Conservation (phyloP, 495 filamentous ascomycete genomes). For the Achaetomiella virescens region DNA sequence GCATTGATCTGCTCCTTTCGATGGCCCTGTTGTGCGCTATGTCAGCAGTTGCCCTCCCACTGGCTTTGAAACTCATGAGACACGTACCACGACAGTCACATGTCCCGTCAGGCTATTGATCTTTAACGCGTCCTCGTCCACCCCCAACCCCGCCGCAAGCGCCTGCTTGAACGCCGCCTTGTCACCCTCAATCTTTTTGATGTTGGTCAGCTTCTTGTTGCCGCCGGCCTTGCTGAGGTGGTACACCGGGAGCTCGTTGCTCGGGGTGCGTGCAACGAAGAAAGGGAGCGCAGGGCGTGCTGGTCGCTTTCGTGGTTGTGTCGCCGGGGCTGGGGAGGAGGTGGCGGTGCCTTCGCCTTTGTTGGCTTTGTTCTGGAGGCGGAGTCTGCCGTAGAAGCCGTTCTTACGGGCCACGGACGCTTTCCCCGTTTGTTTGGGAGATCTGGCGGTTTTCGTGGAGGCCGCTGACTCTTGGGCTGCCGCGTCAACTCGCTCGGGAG, state of each 20-base stretch:
- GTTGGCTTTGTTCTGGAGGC: background rate
- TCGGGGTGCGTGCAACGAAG: slow-evolving; percentile 63
- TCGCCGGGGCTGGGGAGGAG: too few relatives aligned
- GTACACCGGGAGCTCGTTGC: slow-evolving; percentile 77
- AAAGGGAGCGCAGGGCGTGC: slow-evolving; percentile 44
- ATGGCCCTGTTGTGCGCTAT: slow-evolving; percentile 9
- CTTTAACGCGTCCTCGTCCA: slow-evolving; percentile 41
- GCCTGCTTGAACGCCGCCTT: slow-evolving; percentile 46
- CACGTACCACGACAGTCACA: slow-evolving; percentile 55
- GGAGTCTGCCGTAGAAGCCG: too few relatives aligned
- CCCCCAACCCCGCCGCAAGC: slow-evolving; percentile 36
- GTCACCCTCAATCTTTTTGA: slow-evolving; percentile 77
- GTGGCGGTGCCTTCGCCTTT: background rate
- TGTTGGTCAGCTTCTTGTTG: slow-evolving; percentile 63
- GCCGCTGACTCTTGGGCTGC: too few relatives aligned
- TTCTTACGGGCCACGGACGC: too few relatives aligned
- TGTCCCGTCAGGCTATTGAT: slow-evolving; percentile 59
- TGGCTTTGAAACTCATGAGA: slow-evolving; percentile 1
- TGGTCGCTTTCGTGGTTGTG: slow-evolving; percentile 1
- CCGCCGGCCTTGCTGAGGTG: slow-evolving; percentile 66
- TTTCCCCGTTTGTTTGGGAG: too few relatives aligned
- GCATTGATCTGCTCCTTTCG: slow-evolving; percentile 4
- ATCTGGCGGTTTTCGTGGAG: too few relatives aligned
- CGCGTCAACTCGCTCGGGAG: background rate
- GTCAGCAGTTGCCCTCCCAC: background rate